These are phyloP conservation scores for Magnaporthiopsis incrustans DNA, from an alignment of 2,329 filamentous ascomycete species.

Conservation along the genomic window DNA sequence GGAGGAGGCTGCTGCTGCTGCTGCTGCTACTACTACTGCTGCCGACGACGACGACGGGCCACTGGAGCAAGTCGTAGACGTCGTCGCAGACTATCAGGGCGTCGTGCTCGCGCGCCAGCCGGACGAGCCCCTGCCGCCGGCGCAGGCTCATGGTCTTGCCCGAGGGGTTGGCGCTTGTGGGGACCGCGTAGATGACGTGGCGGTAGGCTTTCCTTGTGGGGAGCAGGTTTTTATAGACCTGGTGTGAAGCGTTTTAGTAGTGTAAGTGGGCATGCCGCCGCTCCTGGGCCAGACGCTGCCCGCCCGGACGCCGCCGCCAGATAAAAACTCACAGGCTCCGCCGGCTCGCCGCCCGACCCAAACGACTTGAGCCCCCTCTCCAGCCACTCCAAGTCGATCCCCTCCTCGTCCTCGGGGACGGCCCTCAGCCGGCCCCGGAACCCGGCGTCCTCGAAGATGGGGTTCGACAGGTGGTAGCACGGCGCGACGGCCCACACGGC, in stretches of 20 bases:
- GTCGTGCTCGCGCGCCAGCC: constrained; percentile 69
- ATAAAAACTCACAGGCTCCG: constrained; percentile 10
- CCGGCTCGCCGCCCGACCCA: constrained; percentile 11
- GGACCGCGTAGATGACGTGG: constrained; percentile 81
- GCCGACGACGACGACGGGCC: constrained; percentile 37
- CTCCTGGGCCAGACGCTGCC: too few species aligned
- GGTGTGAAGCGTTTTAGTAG: too few species aligned
- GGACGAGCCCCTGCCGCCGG: constrained; percentile 60
- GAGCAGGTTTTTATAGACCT: constrained; percentile 45
- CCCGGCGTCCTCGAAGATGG: constrained; percentile 77
- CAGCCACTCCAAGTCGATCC: constrained; percentile 60
- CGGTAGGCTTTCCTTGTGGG: constrained; percentile 70
- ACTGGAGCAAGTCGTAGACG: constrained; percentile 89
- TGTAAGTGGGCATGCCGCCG: too few species aligned
- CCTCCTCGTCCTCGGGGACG: constrained; percentile 70
- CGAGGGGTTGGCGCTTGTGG: constrained; percentile 83
- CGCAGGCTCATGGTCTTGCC: constrained; percentile 70
- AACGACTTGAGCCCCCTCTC: constrained; percentile 35
- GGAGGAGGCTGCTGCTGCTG: too few species aligned
- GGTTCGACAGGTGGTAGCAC: constrained; percentile 75
- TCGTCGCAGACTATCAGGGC: constrained; percentile 84
- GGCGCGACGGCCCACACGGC: constrained; percentile 76
- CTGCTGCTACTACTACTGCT: too few species aligned
- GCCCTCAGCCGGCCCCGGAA: constrained; percentile 60
- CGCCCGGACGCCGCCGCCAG: background rate